Evolutionary conservation across 2,329 filamentous ascomycete species (phyloP).

Genomic region (Claviceps sp.): DNA sequence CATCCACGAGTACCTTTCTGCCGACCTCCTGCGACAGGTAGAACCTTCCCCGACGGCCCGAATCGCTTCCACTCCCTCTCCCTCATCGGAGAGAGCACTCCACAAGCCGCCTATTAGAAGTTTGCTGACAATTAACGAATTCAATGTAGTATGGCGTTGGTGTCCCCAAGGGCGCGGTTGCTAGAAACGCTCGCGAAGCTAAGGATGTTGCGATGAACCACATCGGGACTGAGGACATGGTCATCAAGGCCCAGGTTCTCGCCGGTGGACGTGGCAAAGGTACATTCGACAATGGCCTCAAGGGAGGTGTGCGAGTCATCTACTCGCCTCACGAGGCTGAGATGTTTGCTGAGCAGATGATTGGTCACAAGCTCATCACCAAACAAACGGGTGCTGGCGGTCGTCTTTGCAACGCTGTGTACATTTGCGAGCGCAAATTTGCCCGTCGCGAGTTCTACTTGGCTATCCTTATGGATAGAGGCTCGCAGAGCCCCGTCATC

Average conservation of each 20-base stretch:
- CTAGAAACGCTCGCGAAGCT: slow-evolving; percentile 71
- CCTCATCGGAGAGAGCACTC: not conserved
- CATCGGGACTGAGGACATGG: slow-evolving; percentile 91
- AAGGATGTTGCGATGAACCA: slow-evolving; percentile 71
- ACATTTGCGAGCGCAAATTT: slow-evolving; percentile 99
- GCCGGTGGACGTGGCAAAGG: slow-evolving; percentile 97
- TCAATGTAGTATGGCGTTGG: slow-evolving; percentile 72
- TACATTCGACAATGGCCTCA: slow-evolving; percentile 94
- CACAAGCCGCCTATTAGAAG: not conserved
- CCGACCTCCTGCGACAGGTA: slow-evolving; percentile 72
- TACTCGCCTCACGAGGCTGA: slow-evolving; percentile 94
- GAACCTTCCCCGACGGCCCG: slow-evolving; percentile 11
- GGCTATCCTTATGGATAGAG: slow-evolving; percentile 95
- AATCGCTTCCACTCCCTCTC: not conserved
- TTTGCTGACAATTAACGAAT: slow-evolving; percentile 7
- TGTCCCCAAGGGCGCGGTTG: slow-evolving; percentile 81
- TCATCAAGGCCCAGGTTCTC: slow-evolving; percentile 98
- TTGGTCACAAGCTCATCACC: slow-evolving; percentile 98
- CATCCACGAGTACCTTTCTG: slow-evolving; percentile 97
- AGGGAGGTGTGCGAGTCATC: slow-evolving; percentile 96
- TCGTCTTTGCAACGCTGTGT: slow-evolving; percentile 92
- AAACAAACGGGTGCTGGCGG: slow-evolving; percentile 95
- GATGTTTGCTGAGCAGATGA: slow-evolving; percentile 99
- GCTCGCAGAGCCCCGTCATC: slow-evolving; percentile 81
- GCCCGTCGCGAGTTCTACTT: slow-evolving; percentile 98